These are phyloP conservation scores for Aleurites moluccanus DNA, from an alignment of 441 rosid species.

Conservation along the genomic window DNA sequence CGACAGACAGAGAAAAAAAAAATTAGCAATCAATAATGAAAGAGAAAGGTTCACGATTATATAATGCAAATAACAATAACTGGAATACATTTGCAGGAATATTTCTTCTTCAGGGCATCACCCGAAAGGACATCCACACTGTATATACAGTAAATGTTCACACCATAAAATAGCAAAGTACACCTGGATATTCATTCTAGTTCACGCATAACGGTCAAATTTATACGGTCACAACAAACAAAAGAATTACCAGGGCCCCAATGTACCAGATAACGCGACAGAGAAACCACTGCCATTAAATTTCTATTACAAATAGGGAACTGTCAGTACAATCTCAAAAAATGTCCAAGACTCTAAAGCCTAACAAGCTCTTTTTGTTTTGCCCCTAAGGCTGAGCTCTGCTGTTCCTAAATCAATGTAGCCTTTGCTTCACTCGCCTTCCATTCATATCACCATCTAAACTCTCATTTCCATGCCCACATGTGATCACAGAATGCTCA, in stretches of 20 bases:
- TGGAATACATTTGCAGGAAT: not conserved
- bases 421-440: constrained; percentile 93
- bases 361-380: constrained; percentile 25
- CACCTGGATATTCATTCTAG: not conserved
- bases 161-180: not conserved
- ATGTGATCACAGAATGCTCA: constrained; percentile 47
- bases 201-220: not conserved
- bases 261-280: not conserved
- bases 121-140: not conserved
- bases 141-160: constrained; percentile 1
- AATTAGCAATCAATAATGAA: not conserved
- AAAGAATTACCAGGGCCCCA: not conserved
- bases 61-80: not conserved
- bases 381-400: not conserved
- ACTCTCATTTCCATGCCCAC: constrained; percentile 50
- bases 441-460: constrained; percentile 77
- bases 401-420: constrained; percentile 40
- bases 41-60: not conserved
- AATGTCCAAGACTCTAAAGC: constrained; percentile 16
- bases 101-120: not conserved
- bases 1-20: not conserved
- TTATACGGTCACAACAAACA: too few species aligned
- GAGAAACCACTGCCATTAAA: constrained; percentile 21
- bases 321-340: constrained; percentile 38
- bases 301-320: constrained; percentile 25